Evolutionary conservation across 164 flowering plant species (phyloP), one percentile per base, ranked within the genome.

Genomic region (Platanus orientalis): DNA sequence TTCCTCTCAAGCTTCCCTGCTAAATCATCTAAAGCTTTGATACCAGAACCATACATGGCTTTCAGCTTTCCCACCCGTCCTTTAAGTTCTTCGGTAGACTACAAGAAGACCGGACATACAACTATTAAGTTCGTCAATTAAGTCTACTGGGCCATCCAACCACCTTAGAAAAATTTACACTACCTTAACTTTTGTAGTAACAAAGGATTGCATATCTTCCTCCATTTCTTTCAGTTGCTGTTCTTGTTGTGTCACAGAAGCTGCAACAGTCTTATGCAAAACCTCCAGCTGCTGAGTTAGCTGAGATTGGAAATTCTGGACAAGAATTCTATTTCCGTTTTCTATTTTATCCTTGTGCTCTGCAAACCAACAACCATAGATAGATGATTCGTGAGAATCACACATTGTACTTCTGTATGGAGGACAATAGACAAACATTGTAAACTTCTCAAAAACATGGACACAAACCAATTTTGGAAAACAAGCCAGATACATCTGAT

Each of bases 331-430:
- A 70, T 95, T 95, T 69, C 85, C 87, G 71, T 92, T 91, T 76
- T 92, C 99, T 68, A 95, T 90, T 78, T 82, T 87, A 66, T 90
- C 96, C 77, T 95, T 92, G 42, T 91, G 78, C 76, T 92, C 97
- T 95, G 76, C 44, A 54, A 23, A 61, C 21, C 30, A 61, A 42
- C 3, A 29, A 58, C 7, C n/a, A n/a, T n/a, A n/a, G n/a, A n/a
- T n/a, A 52, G 49, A 40, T 7, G 14, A 17, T 42, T 9, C 20
- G 40, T n/a, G 14, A 19, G 3, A 24, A 27, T 25, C 27, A 14
- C 11, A 24, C 7, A 9, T 24, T 61, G 42, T 19, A 27, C 19
- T 24, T 40, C 51, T 54, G 42, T 14, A 23, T 23, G 21, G 30
- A 9, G 28, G n/a, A 42, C 13, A 54, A 26, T 54, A 36, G 30